Percentiles rank a stretch among this genome's conserved stretches.
Evolutionary conservation across 2,329 filamentous ascomycete species (phyloP).

Genomic region (Apiospora phragmitis): DNA sequence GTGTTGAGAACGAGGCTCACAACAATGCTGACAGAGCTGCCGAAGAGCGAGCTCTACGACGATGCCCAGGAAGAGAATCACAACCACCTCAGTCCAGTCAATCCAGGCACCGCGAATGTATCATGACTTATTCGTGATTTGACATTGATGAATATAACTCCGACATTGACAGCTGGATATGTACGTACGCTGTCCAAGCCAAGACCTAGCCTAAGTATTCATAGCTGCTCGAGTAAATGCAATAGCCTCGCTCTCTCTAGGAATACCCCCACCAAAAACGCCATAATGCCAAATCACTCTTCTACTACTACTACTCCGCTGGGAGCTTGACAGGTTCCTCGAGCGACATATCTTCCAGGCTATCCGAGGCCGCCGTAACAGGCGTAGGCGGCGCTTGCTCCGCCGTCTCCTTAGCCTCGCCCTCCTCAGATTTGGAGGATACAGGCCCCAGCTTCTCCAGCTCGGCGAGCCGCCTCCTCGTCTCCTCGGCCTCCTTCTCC

Average conservation of each 20-base stretch:
- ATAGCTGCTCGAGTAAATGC: neutral
- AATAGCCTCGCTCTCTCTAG: neutral
- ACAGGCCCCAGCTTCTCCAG: conserved; percentile 42
- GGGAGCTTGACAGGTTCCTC: conserved; percentile 22
- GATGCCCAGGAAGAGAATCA: no score
- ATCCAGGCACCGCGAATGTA: no score
- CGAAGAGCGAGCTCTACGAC: no score
- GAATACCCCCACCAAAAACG: neutral
- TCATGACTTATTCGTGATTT: neutral
- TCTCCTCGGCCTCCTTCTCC: conserved; percentile 48
- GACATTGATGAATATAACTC: neutral
- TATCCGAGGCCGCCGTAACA: conserved; percentile 32
- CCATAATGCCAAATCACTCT: neutral
- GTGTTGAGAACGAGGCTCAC: no score
- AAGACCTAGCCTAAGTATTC: no score
- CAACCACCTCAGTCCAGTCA: no score
- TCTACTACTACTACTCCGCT: conserved; percentile 11
- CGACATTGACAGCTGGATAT: neutral
- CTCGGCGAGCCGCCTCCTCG: conserved; percentile 49
- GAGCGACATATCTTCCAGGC: conserved; percentile 40
- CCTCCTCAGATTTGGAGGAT: neutral
- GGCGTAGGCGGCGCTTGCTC: conserved; percentile 28
- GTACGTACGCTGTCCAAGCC: neutral
- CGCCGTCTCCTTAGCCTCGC: conserved; percentile 39
- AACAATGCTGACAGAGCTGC: no score